Evolutionary conservation across 148 eudicot species (phyloP).

Genomic region (Simmondsia chinensis): DNA sequence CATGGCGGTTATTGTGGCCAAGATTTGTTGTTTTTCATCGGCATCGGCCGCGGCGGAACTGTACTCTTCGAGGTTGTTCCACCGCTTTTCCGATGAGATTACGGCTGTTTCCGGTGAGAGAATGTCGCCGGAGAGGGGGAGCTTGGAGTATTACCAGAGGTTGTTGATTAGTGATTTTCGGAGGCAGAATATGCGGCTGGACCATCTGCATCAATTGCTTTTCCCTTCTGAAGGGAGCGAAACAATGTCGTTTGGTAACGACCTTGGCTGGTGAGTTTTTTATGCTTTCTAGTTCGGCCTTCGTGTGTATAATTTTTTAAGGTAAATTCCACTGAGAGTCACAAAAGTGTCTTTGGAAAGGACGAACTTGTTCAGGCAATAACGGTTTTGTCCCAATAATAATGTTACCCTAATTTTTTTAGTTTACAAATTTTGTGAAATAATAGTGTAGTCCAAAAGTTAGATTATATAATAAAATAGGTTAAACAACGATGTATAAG

Average conservation of each 20-base stretch:
- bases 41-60: conserved; percentile 5
- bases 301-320: background rate
- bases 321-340: no score
- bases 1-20: no score
- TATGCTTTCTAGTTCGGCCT: background rate
- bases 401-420: no score
- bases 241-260: conserved; percentile 54
- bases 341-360: no score
- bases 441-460: no score
- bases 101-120: conserved; percentile 22
- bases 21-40: no score
- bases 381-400: no score
- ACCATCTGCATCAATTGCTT: conserved; percentile 33
- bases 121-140: conserved; percentile 38
- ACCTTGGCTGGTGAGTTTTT: conserved; percentile 67
- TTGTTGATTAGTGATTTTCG: conserved; percentile 43
- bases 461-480: no score
- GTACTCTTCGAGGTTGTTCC: conserved; percentile 52
- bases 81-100: conserved; percentile 70
- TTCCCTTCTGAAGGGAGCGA: conserved; percentile 60
- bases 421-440: no score
- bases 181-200: conserved; percentile 63
- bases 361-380: no score
- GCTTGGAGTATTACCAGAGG: conserved; percentile 47
- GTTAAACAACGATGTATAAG: no score